Percentiles rank a stretch among this genome's conserved stretches.
Conservation (phyloP, 331 rosid species). For the Erythrophleum ivorense region DNA sequence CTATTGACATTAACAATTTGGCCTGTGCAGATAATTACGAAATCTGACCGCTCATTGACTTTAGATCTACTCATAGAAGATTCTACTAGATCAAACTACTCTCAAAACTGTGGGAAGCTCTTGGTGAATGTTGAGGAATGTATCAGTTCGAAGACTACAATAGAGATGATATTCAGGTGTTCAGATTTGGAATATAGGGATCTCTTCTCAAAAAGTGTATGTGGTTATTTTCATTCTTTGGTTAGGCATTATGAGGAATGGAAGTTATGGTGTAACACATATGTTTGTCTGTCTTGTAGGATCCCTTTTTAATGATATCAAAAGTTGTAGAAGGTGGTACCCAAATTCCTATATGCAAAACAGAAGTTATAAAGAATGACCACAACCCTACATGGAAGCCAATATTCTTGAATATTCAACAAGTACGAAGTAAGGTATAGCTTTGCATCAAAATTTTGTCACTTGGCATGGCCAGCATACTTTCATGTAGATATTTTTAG, state of each 20-base stretch:
- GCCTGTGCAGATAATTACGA: conserved; percentile 80
- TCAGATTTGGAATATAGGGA: conserved; percentile 90
- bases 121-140: conserved; percentile 84
- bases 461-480: conserved; percentile 2
- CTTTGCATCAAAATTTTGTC: conserved; percentile 3
- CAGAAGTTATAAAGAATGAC: conserved; percentile 90
- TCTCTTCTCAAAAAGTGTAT: conserved; percentile 94
- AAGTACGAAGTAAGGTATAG: conserved; percentile 95
- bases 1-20: conserved; percentile 40
- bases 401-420: conserved; percentile 82
- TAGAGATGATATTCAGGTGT: conserved; percentile 82
- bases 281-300: conserved; percentile 60
- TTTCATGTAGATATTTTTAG: conserved; percentile 13
- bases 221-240: conserved; percentile 44
- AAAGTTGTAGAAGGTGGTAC: conserved; percentile 73
- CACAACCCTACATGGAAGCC: conserved; percentile 87
- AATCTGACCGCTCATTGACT: conserved; percentile 64
- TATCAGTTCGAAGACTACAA: conserved; percentile 76
- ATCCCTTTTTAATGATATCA: conserved; percentile 86
- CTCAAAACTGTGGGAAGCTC: conserved; percentile 68
- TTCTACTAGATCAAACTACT: conserved; percentile 53
- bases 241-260: conserved; percentile 31
- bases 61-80: conserved; percentile 75
- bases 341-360: conserved; percentile 85
- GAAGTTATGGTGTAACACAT: conserved; percentile 23